Percentiles rank a stretch among this genome's conserved stretches.
phyloP scores from a whole-genome alignment of 768 basidiomycete genomes.

The Pleurotus sapidus region DNA sequence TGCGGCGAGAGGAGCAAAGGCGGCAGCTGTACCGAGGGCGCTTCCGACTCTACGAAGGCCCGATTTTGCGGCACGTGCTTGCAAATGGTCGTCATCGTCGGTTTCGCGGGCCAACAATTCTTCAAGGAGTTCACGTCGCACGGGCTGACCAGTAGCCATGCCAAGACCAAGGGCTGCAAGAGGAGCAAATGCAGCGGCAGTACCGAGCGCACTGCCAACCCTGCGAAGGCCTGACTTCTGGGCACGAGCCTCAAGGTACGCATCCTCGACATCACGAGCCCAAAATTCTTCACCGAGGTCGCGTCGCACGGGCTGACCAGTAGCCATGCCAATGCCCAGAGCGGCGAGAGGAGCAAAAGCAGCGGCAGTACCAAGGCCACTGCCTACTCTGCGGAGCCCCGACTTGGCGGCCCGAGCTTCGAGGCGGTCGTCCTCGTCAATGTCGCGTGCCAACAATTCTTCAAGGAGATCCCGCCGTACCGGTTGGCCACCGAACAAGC shows the following conservation, averaged over 20 bases:
- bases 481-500: not conserved
- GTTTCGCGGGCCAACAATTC: not conserved
- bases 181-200: not conserved
- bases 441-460: not conserved
- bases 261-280: not conserved
- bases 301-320: not conserved
- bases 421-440: not conserved
- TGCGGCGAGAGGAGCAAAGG: not conserved
- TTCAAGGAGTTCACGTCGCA: slow-evolving; percentile 1
- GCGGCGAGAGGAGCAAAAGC: not conserved
- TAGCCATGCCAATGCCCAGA: not conserved
- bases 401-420: not conserved
- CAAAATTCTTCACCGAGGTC: not conserved
- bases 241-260: not conserved
- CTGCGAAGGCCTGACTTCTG: too few relatives aligned
- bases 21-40: not conserved
- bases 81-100: not conserved
- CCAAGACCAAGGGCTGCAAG: not conserved
- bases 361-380: not conserved
- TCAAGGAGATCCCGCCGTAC: slow-evolving; percentile 1
- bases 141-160: slow-evolving; percentile 1
- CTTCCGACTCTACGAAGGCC: not conserved
- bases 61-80: not conserved
- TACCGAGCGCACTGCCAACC: not conserved
- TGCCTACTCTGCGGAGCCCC: not conserved